phyloP scores from a whole-genome alignment of 1,139 yeast genomes.

The Scheffersomyces cryptocercus region DNA sequence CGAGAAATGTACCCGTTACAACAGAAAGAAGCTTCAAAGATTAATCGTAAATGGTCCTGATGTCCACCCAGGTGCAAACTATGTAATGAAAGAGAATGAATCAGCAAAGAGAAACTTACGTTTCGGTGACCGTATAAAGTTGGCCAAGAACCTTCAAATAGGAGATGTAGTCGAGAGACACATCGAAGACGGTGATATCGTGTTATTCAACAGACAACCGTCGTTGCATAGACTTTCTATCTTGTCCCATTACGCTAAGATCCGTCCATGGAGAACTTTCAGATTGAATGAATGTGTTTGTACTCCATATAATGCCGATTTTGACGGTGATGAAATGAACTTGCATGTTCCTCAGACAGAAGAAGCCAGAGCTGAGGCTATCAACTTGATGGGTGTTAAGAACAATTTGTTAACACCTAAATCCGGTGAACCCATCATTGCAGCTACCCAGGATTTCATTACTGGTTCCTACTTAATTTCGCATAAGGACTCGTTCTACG shows the following conservation, averaged over 20 bases:
- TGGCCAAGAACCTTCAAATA: conserved; percentile 73
- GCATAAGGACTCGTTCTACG: conserved; percentile 89
- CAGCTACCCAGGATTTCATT: conserved; percentile 99
- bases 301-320: conserved; percentile 98
- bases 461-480: conserved; percentile 94
- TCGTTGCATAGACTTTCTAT: conserved; percentile 94
- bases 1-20: conserved; percentile 89
- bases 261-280: conserved; percentile 98
- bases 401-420: conserved; percentile 93
- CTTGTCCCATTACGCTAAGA: conserved; percentile 91
- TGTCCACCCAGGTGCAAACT: conserved; percentile 95
- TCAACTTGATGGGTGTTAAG: conserved; percentile 96
- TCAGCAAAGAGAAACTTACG: conserved; percentile 84
- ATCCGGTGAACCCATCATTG: conserved; percentile 98
- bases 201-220: conserved; percentile 95
- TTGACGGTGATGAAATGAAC: conserved; percentile 99
- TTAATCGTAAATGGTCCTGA: conserved; percentile 84
- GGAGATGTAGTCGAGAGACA: conserved; percentile 99
- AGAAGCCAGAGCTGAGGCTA: conserved; percentile 98
- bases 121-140: conserved; percentile 79
- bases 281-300: conserved; percentile 98
- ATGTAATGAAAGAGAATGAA: conserved; percentile 79
- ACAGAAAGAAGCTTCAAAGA: conserved; percentile 70
- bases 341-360: conserved; percentile 98
- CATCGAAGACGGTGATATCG: conserved; percentile 95